phyloP scores from a whole-genome alignment of 2,329 filamentous ascomycete genomes.

The Tolypocladium album region DNA sequence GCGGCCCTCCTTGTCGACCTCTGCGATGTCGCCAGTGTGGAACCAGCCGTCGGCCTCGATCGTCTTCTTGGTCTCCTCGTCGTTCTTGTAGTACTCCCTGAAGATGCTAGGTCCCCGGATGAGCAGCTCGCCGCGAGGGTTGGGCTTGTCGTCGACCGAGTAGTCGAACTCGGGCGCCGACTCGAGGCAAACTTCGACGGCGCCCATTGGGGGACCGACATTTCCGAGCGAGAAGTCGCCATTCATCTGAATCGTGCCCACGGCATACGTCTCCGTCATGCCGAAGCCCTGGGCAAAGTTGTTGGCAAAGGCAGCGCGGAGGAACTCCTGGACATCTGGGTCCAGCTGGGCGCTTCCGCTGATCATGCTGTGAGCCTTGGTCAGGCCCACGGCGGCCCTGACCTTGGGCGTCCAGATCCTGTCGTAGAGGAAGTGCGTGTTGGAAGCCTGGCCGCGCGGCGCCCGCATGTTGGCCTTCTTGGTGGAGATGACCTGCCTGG shows the following conservation, averaged over 20 bases:
- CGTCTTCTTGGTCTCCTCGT: constrained; percentile 73
- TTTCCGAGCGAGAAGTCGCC: constrained; percentile 70
- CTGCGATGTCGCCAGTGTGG: constrained; percentile 85
- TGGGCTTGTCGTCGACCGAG: constrained; percentile 72
- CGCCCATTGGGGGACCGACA: constrained; percentile 62
- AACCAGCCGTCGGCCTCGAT: constrained; percentile 92
- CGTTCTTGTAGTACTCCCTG: constrained; percentile 80
- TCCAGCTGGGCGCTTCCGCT: constrained; percentile 88
- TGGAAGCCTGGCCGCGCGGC: constrained; percentile 61
- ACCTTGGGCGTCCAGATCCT: constrained; percentile 89
- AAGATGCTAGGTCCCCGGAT: constrained; percentile 74
- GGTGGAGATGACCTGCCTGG: constrained; percentile 64
- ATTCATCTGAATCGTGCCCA: constrained; percentile 56
- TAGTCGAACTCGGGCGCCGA: constrained; percentile 96
- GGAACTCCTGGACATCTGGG: constrained; percentile 76
- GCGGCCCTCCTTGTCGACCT: constrained; percentile 74
- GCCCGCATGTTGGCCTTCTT: constrained; percentile 74
- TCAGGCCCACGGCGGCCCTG: constrained; percentile 68
- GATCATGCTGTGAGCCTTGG: constrained; percentile 62
- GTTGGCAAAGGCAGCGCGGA: constrained; percentile 72
- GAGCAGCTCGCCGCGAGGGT: constrained; percentile 82
- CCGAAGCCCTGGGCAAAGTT: constrained; percentile 83
- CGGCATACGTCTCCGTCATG: constrained; percentile 85
- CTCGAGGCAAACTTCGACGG: constrained; percentile 65
- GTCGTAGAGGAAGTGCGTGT: constrained; percentile 69